Conservation (phyloP, 2,329 filamentous ascomycete genomes). For the Colletotrichum cordylinicola region DNA sequence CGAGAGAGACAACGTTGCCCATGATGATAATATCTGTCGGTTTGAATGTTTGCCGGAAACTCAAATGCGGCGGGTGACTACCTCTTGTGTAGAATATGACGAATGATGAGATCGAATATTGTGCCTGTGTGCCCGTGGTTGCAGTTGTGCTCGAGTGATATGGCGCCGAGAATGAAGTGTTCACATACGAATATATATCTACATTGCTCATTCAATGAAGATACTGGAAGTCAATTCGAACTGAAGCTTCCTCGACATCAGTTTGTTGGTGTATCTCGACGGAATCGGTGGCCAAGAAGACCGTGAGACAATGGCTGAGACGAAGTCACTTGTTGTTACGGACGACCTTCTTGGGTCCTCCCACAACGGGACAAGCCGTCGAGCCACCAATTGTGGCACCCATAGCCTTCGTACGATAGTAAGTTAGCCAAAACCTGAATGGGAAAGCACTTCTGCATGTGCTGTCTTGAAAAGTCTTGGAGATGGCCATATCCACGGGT, state of each 20-base stretch:
- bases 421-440: not conserved
- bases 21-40: not conserved
- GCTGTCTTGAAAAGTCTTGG: no score
- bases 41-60: not conserved
- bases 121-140: not conserved
- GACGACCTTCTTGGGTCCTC: not conserved
- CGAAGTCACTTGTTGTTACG: not conserved
- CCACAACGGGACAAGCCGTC: not conserved
- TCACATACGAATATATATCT: not conserved
- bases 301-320: not conserved
- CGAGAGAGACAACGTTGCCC: not conserved
- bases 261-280: no score
- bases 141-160: not conserved
- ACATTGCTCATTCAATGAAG: no score
- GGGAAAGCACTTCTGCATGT: not conserved
- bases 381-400: not conserved
- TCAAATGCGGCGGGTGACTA: not conserved
- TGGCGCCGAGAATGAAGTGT: not conserved
- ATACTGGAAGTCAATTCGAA: no score
- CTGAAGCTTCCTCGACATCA: no score
- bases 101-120: not conserved
- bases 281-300: no score
- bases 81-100: not conserved
- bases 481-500: not conserved
- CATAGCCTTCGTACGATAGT: not conserved